Base-by-base conservation (phyloP, 495 filamentous ascomycete genomes). In the Viridothelium virens region DNA sequence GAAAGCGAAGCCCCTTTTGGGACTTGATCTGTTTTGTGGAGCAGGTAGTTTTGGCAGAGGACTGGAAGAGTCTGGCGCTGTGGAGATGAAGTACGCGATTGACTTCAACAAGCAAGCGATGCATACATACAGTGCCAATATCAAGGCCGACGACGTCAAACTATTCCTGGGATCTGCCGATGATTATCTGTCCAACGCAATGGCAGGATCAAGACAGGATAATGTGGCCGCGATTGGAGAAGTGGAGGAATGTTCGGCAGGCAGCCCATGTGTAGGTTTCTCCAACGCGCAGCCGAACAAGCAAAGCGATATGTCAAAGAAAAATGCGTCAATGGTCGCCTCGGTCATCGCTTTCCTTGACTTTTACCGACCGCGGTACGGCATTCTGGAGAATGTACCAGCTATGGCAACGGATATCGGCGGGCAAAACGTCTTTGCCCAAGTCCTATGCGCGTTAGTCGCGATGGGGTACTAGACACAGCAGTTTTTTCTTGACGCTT, bases 231-330 rank as follows among this genome's bases (percentile, higher is more conserved):
- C 63, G 25, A 79, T 82, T 37, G 86, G 86, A 3, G 81, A 85
- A 16, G 82, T 92, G 14, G 83, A 88, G 2, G 83, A 88, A 47
- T 84, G 91, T n/a, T 79, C 82, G 46, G 89, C 85, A 12, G 89
- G 89, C 0, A 87, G 81, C 66, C 89, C 89, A 0, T 92, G 89
- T 69, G 88, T 85, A 46, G 90, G 87, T 0, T 92, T 89, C 72
- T 89, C 87, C 1, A 62, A 69, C 0, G 72, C 86, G 0, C 90
- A 91, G n/a, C 38, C 47, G 0, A 72, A 82, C 65, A 84, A 78
- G 67, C 66, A 78, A 66, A 69, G 79, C 76, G 66, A 73, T 36
- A 59, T 80, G 76, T 75, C 77, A 0, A 70, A 86, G 33, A 80
- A 81, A 61, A 90, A 92, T 72, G 85, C 84, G 33, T 90, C 87